Conservation (phyloP, 495 filamentous ascomycete genomes). For the Penicillium manginii region DNA sequence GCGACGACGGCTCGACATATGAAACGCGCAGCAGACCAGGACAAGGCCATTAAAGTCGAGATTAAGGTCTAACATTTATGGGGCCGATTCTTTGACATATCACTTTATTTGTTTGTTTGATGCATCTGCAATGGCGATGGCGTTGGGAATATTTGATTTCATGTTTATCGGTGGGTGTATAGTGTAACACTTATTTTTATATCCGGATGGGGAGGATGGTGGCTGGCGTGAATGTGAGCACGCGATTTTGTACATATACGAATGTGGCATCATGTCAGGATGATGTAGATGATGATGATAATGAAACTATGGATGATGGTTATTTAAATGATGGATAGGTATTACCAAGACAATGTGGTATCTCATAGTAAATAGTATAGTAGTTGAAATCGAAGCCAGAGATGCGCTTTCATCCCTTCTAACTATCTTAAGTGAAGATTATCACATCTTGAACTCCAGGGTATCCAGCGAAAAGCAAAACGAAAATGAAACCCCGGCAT, state of each 20-base stretch:
- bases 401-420: too few species aligned
- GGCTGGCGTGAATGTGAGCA: too few species aligned
- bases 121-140: constrained; percentile 6
- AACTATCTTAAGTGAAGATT: too few species aligned
- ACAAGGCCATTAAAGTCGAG: not conserved
- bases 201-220: not conserved
- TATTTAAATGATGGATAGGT: too few species aligned
- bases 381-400: too few species aligned
- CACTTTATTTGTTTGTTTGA: constrained; percentile 2
- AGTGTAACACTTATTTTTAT: not conserved
- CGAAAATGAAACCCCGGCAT: too few species aligned
- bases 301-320: not conserved
- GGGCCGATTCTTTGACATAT: too few species aligned
- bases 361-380: too few species aligned
- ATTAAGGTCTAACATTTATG: not conserved
- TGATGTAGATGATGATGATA: not conserved
- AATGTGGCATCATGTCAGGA: not conserved
- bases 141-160: not conserved
- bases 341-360: too few species aligned
- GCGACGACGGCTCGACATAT: constrained; percentile 19
- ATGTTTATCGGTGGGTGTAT: not conserved
- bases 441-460: too few species aligned
- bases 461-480: too few species aligned
- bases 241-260: too few species aligned
- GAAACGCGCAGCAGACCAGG: constrained; percentile 11